Conservation (phyloP, 1,284 basidiomycete species). For the Cutaneotrichosporon arboriforme region DNA sequence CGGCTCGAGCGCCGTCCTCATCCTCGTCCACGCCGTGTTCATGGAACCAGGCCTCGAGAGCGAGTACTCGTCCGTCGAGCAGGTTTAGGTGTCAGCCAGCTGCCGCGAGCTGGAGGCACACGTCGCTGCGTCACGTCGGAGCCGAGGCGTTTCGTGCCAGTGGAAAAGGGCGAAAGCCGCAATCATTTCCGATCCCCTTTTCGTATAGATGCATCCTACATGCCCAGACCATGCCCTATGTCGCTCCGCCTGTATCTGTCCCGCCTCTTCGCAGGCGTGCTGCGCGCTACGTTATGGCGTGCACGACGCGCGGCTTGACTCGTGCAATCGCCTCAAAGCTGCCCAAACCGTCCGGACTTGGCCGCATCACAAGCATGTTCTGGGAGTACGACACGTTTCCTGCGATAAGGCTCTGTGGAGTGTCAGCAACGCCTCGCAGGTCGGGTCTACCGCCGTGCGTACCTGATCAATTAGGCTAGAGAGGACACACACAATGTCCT, state of each 20-base stretch:
- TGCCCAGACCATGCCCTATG: not conserved
- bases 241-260: not conserved
- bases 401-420: conserved; percentile 32
- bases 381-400: conserved; percentile 42
- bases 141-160: not conserved
- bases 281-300: conserved; percentile 11
- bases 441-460: no score
- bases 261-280: not conserved
- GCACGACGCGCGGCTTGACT: conserved; percentile 24
- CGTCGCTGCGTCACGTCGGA: no score
- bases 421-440: no score
- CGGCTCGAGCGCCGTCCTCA: conserved; percentile 34
- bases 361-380: conserved; percentile 35
- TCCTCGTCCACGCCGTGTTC: conserved; percentile 51
- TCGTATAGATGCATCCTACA: not conserved
- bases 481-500: conserved; percentile 43
- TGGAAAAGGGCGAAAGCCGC: no score
- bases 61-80: conserved; percentile 6
- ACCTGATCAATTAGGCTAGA: conserved; percentile 47
- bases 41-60: conserved; percentile 51
- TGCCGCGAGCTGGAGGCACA: no score
- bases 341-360: conserved; percentile 33
- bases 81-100: not conserved
- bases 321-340: conserved; percentile 32
- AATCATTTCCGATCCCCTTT: no score